A percentile compares a stretch with the other conserved stretches of the same genome.
Evolutionary conservation across 805 yeast species (phyloP).

Genomic region (Starmerella floris): DNA sequence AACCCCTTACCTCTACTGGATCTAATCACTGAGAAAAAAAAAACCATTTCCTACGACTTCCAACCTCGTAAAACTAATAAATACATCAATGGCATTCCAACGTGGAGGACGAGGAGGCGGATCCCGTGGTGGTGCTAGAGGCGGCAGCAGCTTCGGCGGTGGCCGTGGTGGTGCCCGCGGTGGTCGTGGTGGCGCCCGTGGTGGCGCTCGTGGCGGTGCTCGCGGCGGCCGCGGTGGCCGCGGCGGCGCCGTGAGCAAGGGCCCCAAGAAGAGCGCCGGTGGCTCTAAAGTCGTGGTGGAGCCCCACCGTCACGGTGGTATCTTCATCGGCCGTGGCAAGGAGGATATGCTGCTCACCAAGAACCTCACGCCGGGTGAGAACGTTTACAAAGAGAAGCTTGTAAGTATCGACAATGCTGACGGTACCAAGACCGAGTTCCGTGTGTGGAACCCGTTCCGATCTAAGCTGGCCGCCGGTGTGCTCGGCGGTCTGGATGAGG

Average conservation of each 20-base stretch:
- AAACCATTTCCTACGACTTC: neutral
- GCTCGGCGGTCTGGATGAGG: constrained; percentile 97
- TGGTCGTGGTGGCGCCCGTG: constrained; percentile 34
- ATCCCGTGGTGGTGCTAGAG: constrained; percentile 36
- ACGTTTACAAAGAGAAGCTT: constrained; percentile 97
- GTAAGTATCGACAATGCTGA: constrained; percentile 76
- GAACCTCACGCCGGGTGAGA: constrained; percentile 96
- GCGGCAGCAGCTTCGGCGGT: constrained; percentile 42
- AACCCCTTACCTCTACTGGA: neutral
- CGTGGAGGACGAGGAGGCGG: constrained; percentile 41
- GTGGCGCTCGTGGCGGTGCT: constrained; percentile 35
- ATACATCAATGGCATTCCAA: constrained; percentile 52
- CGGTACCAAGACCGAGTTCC: constrained; percentile 90
- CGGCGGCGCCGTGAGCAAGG: constrained; percentile 41
- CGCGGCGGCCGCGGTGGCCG: constrained; percentile 39
- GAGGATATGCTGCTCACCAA: constrained; percentile 96
- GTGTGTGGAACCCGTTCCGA: constrained; percentile 99
- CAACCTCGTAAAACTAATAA: neutral
- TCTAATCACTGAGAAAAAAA: neutral
- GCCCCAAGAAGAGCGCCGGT: constrained; percentile 42
- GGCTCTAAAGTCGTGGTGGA: constrained; percentile 92
- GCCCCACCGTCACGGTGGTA: constrained; percentile 97
- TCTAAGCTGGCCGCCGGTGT: constrained; percentile 99
- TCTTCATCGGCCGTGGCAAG: constrained; percentile 98
- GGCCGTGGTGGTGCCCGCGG: constrained; percentile 43